These are phyloP conservation scores for Neoconidiobolus thromboides DNA, from an alignment of 371 early-diverging fungal species.

Conservation along the genomic window DNA sequence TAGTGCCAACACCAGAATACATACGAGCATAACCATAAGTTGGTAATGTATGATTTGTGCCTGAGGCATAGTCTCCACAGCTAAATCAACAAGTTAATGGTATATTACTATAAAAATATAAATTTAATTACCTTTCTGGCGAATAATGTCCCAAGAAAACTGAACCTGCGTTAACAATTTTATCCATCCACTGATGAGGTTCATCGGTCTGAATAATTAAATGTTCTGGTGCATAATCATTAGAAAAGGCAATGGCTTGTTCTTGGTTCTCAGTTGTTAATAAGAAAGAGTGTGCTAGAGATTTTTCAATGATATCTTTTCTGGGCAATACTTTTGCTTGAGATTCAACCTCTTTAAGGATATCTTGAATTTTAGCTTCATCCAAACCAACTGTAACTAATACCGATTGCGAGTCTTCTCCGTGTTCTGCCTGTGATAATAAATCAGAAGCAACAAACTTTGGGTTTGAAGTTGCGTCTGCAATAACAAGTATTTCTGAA, in stretches of 20 bases:
- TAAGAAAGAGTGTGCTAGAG: constrained; percentile 66
- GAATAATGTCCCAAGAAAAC: constrained; percentile 93
- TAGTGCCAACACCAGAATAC: constrained; percentile 93
- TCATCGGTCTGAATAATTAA: constrained; percentile 78
- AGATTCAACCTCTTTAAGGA: constrained; percentile 52
- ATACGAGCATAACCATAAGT: constrained; percentile 94
- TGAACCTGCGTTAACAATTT: constrained; percentile 77
- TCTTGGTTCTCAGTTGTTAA: constrained; percentile 43
- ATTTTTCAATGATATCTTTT: constrained; percentile 66
- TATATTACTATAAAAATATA: constrained; percentile 2
- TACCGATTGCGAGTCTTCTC: constrained; percentile 89
- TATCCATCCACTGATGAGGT: constrained; percentile 36
- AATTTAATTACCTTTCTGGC: constrained; percentile 55
- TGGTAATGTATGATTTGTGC: constrained; percentile 97
- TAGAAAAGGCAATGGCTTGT: constrained; percentile 75
- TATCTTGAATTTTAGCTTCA: constrained; percentile 35
- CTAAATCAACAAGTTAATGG: constrained; percentile 15
- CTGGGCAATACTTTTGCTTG: constrained; percentile 81
- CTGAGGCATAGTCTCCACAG: constrained; percentile 96
- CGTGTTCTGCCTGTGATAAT: constrained; percentile 94
- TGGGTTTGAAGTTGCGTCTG: constrained; percentile 64
- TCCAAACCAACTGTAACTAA: constrained; percentile 64
- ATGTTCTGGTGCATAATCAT: constrained; percentile 93
- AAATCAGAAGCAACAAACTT: constrained; percentile 89
- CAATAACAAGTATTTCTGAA: constrained; percentile 88